Evolutionary conservation across 495 filamentous ascomycete species (phyloP), one percentile per base, ranked within the genome.

Genomic region (Xylaria curta): DNA sequence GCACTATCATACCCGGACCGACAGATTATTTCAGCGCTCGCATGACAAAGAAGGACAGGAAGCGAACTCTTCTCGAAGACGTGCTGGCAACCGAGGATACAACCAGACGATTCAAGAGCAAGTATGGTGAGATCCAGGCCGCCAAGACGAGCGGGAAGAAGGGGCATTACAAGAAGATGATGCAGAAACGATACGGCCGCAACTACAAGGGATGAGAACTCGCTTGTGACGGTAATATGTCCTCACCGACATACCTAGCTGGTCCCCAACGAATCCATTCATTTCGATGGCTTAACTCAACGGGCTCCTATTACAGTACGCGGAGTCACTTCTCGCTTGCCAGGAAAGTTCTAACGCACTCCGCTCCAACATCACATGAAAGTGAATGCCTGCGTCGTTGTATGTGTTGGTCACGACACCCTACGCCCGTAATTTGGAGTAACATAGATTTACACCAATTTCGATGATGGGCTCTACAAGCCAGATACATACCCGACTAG

Each of bases 61-160:
- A 97, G 84, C 88, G 87, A 73, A 97, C 93, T 4, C 92, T 99
- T 71, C 91, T 95, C n/a, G 93, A 97, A 69, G 94, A 98, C 76
- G 87, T 95, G 6, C 79, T 98, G 73, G 88, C 91, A 13, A 80
- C 84, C 44, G 91, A 95, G 36, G 74, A 72, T 61, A 5, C 71
- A 9, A 76, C 78, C 40, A 73, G 72, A 65, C 76, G 72, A 64
- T 78, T 78, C 76, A 79, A 79, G 78, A 78, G 46, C 74, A 79
- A 79, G 56, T 79, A 79, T 69, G 74, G 74, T 38, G 68, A 79
- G 69, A 79, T 79, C 31, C 76, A 78, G 69, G 73, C 66, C 13
- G 64, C 31, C 17, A 79, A 79, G 67, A 75, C 75, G 1, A 79
- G 77, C 10, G 77, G 77, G 26, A 79, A 79, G 72, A 79, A 77